Evolutionary conservation across 257 asterid genomes (phyloP), one percentile per base, ranked within the genome.

Genomic region (Ehretia macrophylla): DNA sequence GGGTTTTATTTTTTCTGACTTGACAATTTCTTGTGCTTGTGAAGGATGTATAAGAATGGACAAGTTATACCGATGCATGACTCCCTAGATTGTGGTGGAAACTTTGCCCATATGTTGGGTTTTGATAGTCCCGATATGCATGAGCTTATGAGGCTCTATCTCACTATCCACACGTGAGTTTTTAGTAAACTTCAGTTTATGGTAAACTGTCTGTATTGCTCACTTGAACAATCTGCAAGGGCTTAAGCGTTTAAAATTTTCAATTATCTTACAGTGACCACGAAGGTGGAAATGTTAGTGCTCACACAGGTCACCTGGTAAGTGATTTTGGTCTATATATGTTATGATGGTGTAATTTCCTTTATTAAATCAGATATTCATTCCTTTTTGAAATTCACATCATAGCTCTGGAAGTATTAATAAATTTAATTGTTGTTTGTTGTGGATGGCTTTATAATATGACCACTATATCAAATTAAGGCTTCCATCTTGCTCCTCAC

Each of bases 241-340:
- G 60, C 51, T 47, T 23, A 35, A 17, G 20, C 47, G 17, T 39
- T 62, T 65, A n/a, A 23, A 49, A 39, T 62, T 6, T 74, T 68
- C 70, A 14, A 17, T 27, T 6, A 27, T 58, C 55, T 56, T 81
- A 74, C 90, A 93, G 99, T 71, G 99, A 93, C 70, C 99, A 93
- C 56, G 99, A 93, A 85, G 99, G 99, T 44, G 99, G 99, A 38
- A 93, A 93, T 75, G 99, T 93, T 68, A 93, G 99, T 74, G 99
- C 99, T 60, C 99, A 93, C 74, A 93, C 99, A n/a, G 99, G 97
- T 69, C 99, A 93, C 74, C 81, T 93, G 63, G 99, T 93, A 77
- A 77, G 92, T 79, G 40, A 20, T 42, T 55, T 54, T 40, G 17
- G n/a, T 45, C 60, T 73, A 55, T 57, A 14, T 20, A 32, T 62